Evolutionary conservation across 169 alveolate species (phyloP).

Genomic region (Plasmodium relictum): DNA sequence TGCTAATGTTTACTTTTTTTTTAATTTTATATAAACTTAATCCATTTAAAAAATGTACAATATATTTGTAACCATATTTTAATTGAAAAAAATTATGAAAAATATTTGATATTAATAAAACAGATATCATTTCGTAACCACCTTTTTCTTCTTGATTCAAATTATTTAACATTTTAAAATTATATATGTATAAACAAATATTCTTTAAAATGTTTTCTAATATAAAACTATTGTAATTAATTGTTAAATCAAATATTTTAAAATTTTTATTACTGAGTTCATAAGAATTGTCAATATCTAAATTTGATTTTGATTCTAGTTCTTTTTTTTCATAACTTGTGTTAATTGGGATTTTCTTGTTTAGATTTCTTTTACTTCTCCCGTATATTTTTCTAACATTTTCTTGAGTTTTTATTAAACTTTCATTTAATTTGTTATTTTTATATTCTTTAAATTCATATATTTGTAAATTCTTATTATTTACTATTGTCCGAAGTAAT

Average conservation of each 20-base stretch:
- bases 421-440: background rate
- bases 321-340: background rate
- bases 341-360: background rate
- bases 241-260: constrained; percentile 44
- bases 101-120: constrained; percentile 48
- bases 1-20: constrained; percentile 13
- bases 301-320: background rate
- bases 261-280: background rate
- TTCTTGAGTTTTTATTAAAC: background rate
- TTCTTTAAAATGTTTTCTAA: constrained; percentile 52
- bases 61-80: constrained; percentile 64
- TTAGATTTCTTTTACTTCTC: constrained; percentile 1
- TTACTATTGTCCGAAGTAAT: constrained; percentile 28
- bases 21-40: constrained; percentile 49
- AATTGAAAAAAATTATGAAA: constrained; percentile 55
- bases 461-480: constrained; percentile 15
- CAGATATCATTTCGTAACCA: constrained; percentile 60
- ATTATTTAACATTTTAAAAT: constrained; percentile 54
- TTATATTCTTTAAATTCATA: constrained; percentile 40
- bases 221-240: constrained; percentile 33
- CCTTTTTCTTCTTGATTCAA: constrained; percentile 47
- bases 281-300: background rate
- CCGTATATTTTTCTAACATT: background rate
- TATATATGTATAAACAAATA: constrained; percentile 54
- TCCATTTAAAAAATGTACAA: constrained; percentile 73